Base-by-base conservation (phyloP, 2,329 filamentous ascomycete species). In the Hypoxylon sp. region DNA sequence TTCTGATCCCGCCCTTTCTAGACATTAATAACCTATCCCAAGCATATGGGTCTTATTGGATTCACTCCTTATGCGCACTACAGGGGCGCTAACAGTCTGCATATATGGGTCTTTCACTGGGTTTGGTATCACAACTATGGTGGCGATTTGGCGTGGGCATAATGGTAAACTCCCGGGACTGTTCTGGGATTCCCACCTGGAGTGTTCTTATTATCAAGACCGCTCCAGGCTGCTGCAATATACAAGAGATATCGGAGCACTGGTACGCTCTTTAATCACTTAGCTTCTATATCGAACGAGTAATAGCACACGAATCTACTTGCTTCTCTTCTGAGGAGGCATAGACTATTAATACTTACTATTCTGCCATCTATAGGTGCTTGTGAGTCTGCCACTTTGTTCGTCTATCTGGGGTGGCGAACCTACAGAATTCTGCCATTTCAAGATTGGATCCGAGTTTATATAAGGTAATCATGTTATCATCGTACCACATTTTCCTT, bases 1-100 rank as follows among this genome's bases (percentile, higher is more conserved):
- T 90, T 89, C 70, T 90, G 76, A 65, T 63, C 32, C 47, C n/a
- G 41, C 50, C 29, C 5, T 46, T 54, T 45, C 41, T 37, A 23
- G 32, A 25, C 30, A 25, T 32, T 34, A 16, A 14, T 25, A 54
- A 45, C 27, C 16, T 21, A 54, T n/a, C n/a, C 43, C 6, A n/a
- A 50, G 29, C 21, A 51, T 46, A 45, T 43, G 43, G 23, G 50
- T 58, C 25, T 55, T 46, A 52, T 56, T 45, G 12, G 57, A 34
- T 65, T 61, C 58, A 45, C 52, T 65, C 62, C 16, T 63, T 65
- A 62, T 39, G 30, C 51, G 25, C 55, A 50, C 29, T 30, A 51
- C 41, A 55, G 58, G 59, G 45, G 41, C 51, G 50, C 30, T 25
- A 54, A 57, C 16, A 48, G 14, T 32, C 34, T 66, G 56, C 66